phyloP scores from a whole-genome alignment of 257 asterid genomes.

The Anisodus acutangulus region DNA sequence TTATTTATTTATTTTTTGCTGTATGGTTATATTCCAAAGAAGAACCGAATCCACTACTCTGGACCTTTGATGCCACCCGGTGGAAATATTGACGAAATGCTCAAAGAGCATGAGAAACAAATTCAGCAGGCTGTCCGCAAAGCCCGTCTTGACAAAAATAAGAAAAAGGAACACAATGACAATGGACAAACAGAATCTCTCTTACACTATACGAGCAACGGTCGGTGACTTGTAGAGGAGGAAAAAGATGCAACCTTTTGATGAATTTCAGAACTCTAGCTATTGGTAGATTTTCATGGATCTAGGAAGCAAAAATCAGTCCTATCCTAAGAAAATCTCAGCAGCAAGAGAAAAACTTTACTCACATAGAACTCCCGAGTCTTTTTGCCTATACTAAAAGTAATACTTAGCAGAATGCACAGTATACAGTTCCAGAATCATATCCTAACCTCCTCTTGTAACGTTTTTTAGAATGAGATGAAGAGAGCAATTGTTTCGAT shows the following conservation, averaged over 20 bases:
- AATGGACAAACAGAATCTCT: conserved; percentile 69
- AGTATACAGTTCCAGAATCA: conserved; percentile 24
- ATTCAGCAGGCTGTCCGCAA: conserved; percentile 84
- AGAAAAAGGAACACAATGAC: conserved; percentile 46
- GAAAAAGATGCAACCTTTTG: conserved; percentile 25
- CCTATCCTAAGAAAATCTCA: background rate
- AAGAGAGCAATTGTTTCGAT: conserved; percentile 21
- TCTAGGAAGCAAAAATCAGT: background rate
- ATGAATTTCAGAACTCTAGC: conserved; percentile 10
- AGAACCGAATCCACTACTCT: conserved; percentile 72
- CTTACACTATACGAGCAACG: conserved; percentile 54
- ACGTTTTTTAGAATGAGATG: background rate
- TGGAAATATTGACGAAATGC: conserved; percentile 79
- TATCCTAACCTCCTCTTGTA: background rate
- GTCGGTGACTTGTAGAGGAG: conserved; percentile 45
- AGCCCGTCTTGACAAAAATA: conserved; percentile 70
- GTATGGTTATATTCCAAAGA: conserved; percentile 57
- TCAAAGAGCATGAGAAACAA: conserved; percentile 77
- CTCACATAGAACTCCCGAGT: conserved; percentile 24
- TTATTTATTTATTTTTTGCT: conserved; percentile 32
- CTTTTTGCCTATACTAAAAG: conserved; percentile 20
- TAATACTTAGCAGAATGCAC: conserved; percentile 18
- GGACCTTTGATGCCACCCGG: conserved; percentile 76
- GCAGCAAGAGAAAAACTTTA: conserved; percentile 14
- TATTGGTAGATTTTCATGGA: background rate